Evolutionary conservation across 768 basidiomycete genomes (phyloP), one percentile per base, ranked within the genome.

Genomic region (Mycena galopus): DNA sequence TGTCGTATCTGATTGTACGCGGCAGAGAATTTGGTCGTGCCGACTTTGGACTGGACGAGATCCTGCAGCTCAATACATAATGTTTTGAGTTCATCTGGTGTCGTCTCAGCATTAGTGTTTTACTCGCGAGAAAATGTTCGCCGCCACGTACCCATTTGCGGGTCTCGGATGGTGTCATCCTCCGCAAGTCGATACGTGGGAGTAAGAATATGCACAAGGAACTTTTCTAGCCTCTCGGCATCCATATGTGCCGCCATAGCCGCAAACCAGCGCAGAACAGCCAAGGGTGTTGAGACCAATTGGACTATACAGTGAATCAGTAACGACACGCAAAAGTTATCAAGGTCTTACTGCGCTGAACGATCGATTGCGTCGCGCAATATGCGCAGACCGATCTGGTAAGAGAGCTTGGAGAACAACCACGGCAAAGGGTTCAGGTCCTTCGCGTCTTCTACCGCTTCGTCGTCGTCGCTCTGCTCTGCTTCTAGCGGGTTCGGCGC

Each of bases 401-500:
- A 97, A 0, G 97, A 98, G 23, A 99, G 84, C 78, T 94, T 94
- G 27, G 96, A 96, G 86, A 99, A 98, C 37, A 99, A 82, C 96
- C 97, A 99, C 0, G 94, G 89, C 2, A 98, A 84, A 0, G 92
- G 92, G 75, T 92, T 87, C 70, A 71, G 77, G 75, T 67, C 82
- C 79, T 75, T 85, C 77, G 56, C 76, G 68, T 69, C 73, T 73
- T 30, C 73, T 62, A 53, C 79, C 7, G 79, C 79, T 23, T 75
- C 78, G 2, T 81, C 78, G 4, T 79, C 81, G 8, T 81, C 44
- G 35, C 11, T 59, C 44, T 60, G 32, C 23, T 80, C 80, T 23
- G 76, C 78, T 23, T 82, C 82, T 5, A 80, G 80, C 7, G 83
- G 81, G 30, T 77, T 77, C 10, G 80, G 78, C 21, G 71, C 64